phyloP scores from a whole-genome alignment of 1,139 yeast genomes.

The Saccharomyces hybrid region DNA sequence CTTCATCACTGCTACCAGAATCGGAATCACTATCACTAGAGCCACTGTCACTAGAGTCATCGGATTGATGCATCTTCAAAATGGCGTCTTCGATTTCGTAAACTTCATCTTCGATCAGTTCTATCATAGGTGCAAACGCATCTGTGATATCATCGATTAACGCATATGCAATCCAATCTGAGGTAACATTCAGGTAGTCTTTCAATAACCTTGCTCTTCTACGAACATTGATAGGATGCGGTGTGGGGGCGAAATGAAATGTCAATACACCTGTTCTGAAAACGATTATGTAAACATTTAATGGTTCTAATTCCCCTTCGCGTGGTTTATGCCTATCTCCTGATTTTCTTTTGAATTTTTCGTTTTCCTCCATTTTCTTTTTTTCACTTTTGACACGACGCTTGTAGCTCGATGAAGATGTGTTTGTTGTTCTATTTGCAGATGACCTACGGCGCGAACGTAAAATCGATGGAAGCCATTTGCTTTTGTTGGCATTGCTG shows the following conservation, averaged over 20 bases:
- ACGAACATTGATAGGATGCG: conserved; percentile 92
- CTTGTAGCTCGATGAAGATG: conserved; percentile 10
- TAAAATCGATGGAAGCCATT: conserved; percentile 11
- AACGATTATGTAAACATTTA: conserved; percentile 88
- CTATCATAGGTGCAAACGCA: conserved; percentile 94
- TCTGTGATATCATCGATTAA: conserved; percentile 94
- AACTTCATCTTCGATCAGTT: conserved; percentile 86
- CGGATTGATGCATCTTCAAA: conserved; percentile 73
- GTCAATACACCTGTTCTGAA: conserved; percentile 87
- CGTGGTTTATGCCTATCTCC: conserved; percentile 42
- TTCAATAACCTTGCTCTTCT: conserved; percentile 80
- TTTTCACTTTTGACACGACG: conserved; percentile 13
- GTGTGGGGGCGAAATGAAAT: conserved; percentile 90
- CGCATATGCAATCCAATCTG: conserved; percentile 98
- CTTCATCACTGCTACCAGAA: conserved; percentile 28
- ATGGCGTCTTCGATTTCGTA: conserved; percentile 89
- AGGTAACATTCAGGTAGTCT: conserved; percentile 81
- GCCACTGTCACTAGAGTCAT: conserved; percentile 41
- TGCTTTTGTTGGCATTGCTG: conserved; percentile 3
- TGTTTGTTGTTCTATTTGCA: conserved; percentile 6
- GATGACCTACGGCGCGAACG: conserved; percentile 11
- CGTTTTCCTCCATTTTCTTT: conserved; percentile 32
- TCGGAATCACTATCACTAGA: conserved; percentile 36
- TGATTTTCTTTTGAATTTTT: conserved; percentile 36
- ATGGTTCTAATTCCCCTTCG: conserved; percentile 78